Percentiles rank a stretch among this genome's conserved stretches.
Conservation (phyloP, 2,329 filamentous ascomycete species). For the Colletotrichum orbiculare region DNA sequence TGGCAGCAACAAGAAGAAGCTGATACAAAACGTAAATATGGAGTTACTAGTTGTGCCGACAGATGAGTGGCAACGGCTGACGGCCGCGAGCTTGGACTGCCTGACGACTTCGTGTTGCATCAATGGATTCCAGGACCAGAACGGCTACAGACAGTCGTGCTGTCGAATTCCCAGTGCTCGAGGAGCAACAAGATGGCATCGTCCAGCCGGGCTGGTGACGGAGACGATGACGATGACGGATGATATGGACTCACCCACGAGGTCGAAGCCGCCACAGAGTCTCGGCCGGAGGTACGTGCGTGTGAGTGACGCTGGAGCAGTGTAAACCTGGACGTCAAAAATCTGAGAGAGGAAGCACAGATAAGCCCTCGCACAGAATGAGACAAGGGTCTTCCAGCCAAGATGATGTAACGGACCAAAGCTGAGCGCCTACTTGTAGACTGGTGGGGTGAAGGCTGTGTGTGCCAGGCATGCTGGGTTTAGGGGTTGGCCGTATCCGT, state of each 20-base stretch:
- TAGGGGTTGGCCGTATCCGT: constrained; percentile 29
- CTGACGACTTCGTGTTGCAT: background rate
- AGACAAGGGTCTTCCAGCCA: constrained; percentile 33
- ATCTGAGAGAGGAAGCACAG: constrained; percentile 30
- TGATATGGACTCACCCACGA: constrained; percentile 24
- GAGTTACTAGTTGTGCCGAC: constrained; percentile 18
- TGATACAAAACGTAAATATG: constrained; percentile 23
- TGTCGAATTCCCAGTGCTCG: constrained; percentile 25
- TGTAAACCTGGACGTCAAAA: constrained; percentile 20
- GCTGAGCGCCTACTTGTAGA: constrained; percentile 20
- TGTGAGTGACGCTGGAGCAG: constrained; percentile 17
- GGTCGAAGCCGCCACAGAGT: constrained; percentile 10
- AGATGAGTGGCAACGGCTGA: constrained; percentile 31
- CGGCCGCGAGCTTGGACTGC: constrained; percentile 9
- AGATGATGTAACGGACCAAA: constrained; percentile 34
- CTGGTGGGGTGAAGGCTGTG: constrained; percentile 23
- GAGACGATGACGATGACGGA: constrained; percentile 5
- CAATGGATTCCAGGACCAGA: too few species aligned
- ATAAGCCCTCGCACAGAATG: constrained; percentile 27
- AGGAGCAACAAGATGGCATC: constrained; percentile 5
- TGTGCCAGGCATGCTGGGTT: constrained; percentile 23
- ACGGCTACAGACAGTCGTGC: constrained; percentile 6
- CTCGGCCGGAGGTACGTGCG: constrained; percentile 8
- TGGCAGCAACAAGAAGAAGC: constrained; percentile 25
- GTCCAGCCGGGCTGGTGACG: constrained; percentile 3